Percentiles rank a stretch among this genome's conserved stretches.
phyloP scores from a whole-genome alignment of 2,329 filamentous ascomycete species.

The Arthrobotrys musiformis region DNA sequence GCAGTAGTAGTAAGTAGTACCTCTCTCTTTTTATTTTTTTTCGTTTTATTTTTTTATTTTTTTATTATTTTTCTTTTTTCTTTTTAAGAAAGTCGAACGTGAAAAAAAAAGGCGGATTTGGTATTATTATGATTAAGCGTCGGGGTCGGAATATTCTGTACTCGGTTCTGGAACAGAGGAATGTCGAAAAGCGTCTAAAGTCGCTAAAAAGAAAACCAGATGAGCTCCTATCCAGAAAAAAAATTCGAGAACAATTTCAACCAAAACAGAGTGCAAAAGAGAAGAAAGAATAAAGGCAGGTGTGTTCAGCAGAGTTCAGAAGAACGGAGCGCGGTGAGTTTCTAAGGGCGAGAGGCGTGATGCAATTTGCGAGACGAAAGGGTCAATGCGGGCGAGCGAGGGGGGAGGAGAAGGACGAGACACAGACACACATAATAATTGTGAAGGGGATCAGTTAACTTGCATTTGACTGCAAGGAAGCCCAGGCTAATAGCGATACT shows the following conservation, averaged over 20 bases:
- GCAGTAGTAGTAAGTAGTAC: too few species aligned
- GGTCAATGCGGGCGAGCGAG: slow-evolving; percentile 54
- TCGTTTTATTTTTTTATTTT: too few species aligned
- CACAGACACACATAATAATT: slow-evolving; percentile 26
- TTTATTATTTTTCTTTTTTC: neutral
- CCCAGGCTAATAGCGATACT: slow-evolving; percentile 48
- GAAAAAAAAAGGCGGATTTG: neutral
- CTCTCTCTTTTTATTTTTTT: too few species aligned
- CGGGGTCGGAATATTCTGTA: slow-evolving; percentile 31
- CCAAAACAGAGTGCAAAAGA: slow-evolving; percentile 8
- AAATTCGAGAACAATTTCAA: slow-evolving; percentile 28
- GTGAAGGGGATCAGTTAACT: slow-evolving; percentile 39
- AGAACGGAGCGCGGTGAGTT: slow-evolving; percentile 51
- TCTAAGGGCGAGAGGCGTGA: slow-evolving; percentile 53
- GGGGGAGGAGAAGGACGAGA: slow-evolving; percentile 30
- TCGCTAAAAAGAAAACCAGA: slow-evolving; percentile 47
- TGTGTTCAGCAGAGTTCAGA: slow-evolving; percentile 43
- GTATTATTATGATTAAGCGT: slow-evolving; percentile 40
- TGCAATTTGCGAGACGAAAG: slow-evolving; percentile 56
- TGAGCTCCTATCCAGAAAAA: slow-evolving; percentile 54
- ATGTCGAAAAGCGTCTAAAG: slow-evolving; percentile 43
- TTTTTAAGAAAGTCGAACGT: slow-evolving; percentile 8
- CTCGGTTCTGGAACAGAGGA: slow-evolving; percentile 38
- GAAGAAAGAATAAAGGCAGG: slow-evolving; percentile 41
- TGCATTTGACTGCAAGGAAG: slow-evolving; percentile 48